phyloP scores from a whole-genome alignment of 2,329 filamentous ascomycete species.

The Byssochlamys sp. region DNA sequence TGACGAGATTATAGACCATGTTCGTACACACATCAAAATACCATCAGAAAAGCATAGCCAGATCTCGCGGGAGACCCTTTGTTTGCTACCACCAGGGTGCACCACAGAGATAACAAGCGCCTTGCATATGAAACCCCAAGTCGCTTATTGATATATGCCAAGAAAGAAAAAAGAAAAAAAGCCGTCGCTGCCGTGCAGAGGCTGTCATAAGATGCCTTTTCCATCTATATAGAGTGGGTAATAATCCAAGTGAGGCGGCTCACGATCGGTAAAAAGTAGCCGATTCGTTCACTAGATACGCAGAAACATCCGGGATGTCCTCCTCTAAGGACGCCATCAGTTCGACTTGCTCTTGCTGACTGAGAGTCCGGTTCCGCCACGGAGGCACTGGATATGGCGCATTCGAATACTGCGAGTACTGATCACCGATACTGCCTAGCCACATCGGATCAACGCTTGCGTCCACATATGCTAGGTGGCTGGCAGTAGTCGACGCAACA shows the following conservation, averaged over 20 bases:
- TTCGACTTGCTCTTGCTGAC: slow-evolving; percentile 71
- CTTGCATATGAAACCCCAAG: neutral
- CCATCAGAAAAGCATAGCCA: neutral
- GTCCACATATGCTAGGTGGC: slow-evolving; percentile 26
- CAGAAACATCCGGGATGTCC: slow-evolving; percentile 41
- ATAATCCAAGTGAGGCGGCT: neutral
- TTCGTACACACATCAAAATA: neutral
- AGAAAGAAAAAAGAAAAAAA: neutral
- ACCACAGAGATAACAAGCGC: neutral
- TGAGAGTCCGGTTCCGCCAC: slow-evolving; percentile 57
- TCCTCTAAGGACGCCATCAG: slow-evolving; percentile 68
- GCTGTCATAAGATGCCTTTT: neutral
- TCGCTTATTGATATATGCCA: neutral
- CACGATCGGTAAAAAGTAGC: slow-evolving; percentile 33
- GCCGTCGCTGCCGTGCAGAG: neutral
- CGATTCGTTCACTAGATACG: slow-evolving; percentile 29
- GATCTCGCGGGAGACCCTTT: neutral
- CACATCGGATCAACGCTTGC: slow-evolving; percentile 32
- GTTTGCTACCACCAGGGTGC: neutral
- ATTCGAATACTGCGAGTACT: slow-evolving; percentile 40
- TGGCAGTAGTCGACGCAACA: slow-evolving; percentile 26
- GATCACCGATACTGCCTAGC: slow-evolving; percentile 35
- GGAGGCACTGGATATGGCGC: slow-evolving; percentile 37
- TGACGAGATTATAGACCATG: neutral
- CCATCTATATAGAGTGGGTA: no score